These are phyloP conservation scores for Penicillium robsamsonii DNA, from an alignment of 495 filamentous ascomycete species.

Conservation along the genomic window DNA sequence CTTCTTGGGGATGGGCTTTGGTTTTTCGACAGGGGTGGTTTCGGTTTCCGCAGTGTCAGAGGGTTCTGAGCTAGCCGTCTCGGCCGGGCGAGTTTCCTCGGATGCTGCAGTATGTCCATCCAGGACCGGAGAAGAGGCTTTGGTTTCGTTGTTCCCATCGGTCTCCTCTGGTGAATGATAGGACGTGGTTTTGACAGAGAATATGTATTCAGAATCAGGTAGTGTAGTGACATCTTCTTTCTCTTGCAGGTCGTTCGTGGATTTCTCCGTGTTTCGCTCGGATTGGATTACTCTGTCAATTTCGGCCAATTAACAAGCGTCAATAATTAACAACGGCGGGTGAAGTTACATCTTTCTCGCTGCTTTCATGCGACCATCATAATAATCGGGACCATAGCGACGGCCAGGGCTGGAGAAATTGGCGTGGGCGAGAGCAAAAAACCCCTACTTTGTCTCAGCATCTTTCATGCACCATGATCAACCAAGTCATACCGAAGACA, in stretches of 20 bases:
- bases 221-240: neutral
- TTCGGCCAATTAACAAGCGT: neutral
- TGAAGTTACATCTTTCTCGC: slow-evolving; percentile 39
- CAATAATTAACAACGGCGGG: slow-evolving; percentile 4
- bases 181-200: slow-evolving; percentile 14
- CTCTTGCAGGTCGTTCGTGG: slow-evolving; percentile 1
- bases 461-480: neutral
- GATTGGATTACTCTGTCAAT: slow-evolving; percentile 26
- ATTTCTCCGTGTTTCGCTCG: slow-evolving; percentile 4
- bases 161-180: slow-evolving; percentile 7
- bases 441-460: slow-evolving; percentile 41
- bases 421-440: slow-evolving; percentile 61
- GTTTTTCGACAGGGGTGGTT: neutral
- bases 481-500: slow-evolving; percentile 53
- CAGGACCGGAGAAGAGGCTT: slow-evolving; percentile 9
- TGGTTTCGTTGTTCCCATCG: slow-evolving; percentile 10
- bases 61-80: neutral
- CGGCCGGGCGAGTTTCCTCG: neutral
- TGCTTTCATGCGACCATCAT: slow-evolving; percentile 72
- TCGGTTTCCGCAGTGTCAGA: neutral
- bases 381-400: slow-evolving; percentile 65
- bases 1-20: slow-evolving; percentile 22
- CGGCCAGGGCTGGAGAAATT: slow-evolving; percentile 66
- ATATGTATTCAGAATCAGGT: slow-evolving; percentile 11
- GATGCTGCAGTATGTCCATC: neutral